Evolutionary conservation across 768 basidiomycete species (phyloP).

Genomic region (Lactifluus rugatus): DNA sequence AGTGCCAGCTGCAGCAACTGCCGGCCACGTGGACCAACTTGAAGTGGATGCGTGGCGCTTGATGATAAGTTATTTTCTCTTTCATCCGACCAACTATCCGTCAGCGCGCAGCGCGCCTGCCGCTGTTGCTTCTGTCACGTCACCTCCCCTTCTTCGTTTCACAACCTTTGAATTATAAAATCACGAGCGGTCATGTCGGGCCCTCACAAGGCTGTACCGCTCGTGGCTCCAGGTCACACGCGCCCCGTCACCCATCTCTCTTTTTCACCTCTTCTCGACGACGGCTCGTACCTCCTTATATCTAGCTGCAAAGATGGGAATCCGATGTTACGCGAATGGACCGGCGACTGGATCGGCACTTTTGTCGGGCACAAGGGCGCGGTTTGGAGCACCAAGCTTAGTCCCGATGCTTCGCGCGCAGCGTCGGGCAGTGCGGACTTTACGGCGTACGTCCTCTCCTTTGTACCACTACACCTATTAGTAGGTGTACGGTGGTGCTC

Average conservation of each 20-base stretch:
- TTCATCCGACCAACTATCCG: not conserved
- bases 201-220: constrained; percentile 51
- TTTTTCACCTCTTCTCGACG: constrained; percentile 79
- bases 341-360: constrained; percentile 97
- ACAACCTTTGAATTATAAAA: not conserved
- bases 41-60: not conserved
- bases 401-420: constrained; percentile 73
- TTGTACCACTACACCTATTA: constrained; percentile 4
- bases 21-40: constrained; percentile 5
- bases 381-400: constrained; percentile 94
- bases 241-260: constrained; percentile 89
- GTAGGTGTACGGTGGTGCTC: constrained; percentile 1
- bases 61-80: too few relatives aligned
- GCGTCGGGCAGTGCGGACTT: constrained; percentile 95
- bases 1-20: too few relatives aligned
- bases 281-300: constrained; percentile 80
- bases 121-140: constrained; percentile 8
- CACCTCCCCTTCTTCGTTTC: constrained; percentile 7
- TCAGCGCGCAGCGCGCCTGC: constrained; percentile 28
- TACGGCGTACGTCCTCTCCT: constrained; percentile 68
- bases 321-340: constrained; percentile 94
- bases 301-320: constrained; percentile 99
- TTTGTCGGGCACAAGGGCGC: constrained; percentile 89
- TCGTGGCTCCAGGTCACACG: constrained; percentile 80
- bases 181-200: constrained; percentile 10